Conservation (phyloP, 148 eudicot genomes). For the Camellia japonica region DNA sequence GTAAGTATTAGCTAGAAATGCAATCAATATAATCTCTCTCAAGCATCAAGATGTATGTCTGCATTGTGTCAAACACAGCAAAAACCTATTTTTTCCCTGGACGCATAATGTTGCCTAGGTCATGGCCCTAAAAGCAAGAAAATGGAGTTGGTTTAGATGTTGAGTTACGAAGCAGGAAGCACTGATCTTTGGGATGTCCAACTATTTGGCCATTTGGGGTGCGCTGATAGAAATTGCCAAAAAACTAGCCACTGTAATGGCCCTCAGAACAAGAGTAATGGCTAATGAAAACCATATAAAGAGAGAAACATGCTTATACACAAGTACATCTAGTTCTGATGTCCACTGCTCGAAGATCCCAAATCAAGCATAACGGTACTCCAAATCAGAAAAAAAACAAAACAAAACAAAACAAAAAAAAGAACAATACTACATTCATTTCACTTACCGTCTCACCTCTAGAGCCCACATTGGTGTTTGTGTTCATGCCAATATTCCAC, state of each 20-base stretch:
- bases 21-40: neutral
- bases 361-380: too few relatives aligned
- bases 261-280: neutral
- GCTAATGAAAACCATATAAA: constrained; percentile 4
- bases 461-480: neutral
- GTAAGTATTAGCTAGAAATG: neutral
- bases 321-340: neutral
- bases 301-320: neutral
- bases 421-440: neutral
- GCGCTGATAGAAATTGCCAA: neutral
- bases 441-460: neutral
- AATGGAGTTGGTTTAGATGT: neutral
- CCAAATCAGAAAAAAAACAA: too few relatives aligned
- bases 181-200: neutral
- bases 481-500: neutral
- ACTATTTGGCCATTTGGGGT: neutral
- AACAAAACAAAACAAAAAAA: neutral
- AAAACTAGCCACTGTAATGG: neutral
- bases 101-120: neutral
- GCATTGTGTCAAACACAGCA: neutral
- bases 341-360: neutral
- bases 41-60: neutral
- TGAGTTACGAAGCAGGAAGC: neutral
- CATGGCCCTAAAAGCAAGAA: neutral
- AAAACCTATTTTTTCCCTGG: neutral